A percentile compares a stretch with the other conserved stretches of the same genome.
Conservation (phyloP, 116 monocot species). For the Papilionanthe hybrid region DNA sequence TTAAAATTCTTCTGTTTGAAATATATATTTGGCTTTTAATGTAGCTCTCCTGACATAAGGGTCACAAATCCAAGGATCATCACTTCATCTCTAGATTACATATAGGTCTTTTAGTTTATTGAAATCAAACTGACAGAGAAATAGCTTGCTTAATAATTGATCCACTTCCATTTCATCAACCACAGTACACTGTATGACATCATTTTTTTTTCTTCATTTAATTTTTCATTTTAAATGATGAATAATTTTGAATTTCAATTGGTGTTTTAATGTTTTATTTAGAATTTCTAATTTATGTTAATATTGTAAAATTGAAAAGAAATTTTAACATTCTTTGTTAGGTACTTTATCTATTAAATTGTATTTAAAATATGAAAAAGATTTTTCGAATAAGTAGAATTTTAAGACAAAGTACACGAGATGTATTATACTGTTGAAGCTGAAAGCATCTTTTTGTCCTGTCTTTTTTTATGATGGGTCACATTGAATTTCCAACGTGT, state of each 20-base stretch:
- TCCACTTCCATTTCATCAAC: not conserved
- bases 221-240: not conserved
- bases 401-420: not conserved
- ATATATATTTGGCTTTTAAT: not conserved
- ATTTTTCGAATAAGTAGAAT: not conserved
- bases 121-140: not conserved
- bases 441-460: constrained; percentile 1
- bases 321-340: not conserved
- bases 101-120: not conserved
- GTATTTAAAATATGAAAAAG: constrained; percentile 44
- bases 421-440: constrained; percentile 12
- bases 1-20: not conserved
- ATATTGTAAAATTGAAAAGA: not conserved
- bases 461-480: not conserved
- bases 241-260: not conserved
- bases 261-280: not conserved
- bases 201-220: not conserved
- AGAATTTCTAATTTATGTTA: not conserved
- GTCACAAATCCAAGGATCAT: not conserved
- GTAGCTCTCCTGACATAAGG: not conserved
- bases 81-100: not conserved
- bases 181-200: too few relatives aligned
- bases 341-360: not conserved
- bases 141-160: not conserved
- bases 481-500: not conserved